Percentiles rank a stretch among this genome's conserved stretches.
Conservation (phyloP, 2,329 filamentous ascomycete species). For the Beauveria asiatica region DNA sequence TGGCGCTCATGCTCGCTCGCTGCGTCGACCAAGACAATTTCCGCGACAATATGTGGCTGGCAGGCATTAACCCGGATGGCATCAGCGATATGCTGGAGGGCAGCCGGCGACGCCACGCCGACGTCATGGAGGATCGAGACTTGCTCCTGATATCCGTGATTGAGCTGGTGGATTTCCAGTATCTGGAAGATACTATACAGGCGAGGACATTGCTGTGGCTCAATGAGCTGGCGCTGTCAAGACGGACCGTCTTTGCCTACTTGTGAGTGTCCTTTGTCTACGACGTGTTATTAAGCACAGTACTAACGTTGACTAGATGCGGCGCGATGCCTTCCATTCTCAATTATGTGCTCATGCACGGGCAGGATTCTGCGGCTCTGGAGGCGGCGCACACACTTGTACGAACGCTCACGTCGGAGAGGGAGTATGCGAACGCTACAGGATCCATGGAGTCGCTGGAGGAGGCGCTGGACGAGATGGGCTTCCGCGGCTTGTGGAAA, state of each 20-base stretch:
- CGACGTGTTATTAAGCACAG: not conserved
- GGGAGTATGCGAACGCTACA: constrained; percentile 39
- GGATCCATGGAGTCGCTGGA: constrained; percentile 41
- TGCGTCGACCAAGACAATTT: constrained; percentile 50
- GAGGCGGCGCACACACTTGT: constrained; percentile 53
- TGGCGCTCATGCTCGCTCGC: constrained; percentile 50
- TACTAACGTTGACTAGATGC: constrained; percentile 27
- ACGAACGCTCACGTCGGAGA: constrained; percentile 47
- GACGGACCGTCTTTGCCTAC: constrained; percentile 48
- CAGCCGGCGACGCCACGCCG: constrained; percentile 24
- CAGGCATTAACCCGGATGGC: constrained; percentile 40
- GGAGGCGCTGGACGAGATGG: constrained; percentile 48
- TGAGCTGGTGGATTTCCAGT: constrained; percentile 57
- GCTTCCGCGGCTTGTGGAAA: constrained; percentile 56
- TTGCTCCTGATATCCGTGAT: constrained; percentile 55
- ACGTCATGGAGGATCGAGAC: constrained; percentile 50
- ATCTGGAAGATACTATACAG: constrained; percentile 54
- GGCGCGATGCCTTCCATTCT: constrained; percentile 49
- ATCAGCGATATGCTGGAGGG: constrained; percentile 18
- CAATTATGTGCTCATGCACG: constrained; percentile 54
- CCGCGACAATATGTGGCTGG: constrained; percentile 54
- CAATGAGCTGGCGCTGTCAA: constrained; percentile 43
- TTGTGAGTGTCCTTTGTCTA: constrained; percentile 32
- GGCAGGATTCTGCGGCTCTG: constrained; percentile 51
- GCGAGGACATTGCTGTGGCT: constrained; percentile 52